These are phyloP conservation scores for Petunia hybrid DNA, from an alignment of 305 asterid genomes.

Conservation along the genomic window DNA sequence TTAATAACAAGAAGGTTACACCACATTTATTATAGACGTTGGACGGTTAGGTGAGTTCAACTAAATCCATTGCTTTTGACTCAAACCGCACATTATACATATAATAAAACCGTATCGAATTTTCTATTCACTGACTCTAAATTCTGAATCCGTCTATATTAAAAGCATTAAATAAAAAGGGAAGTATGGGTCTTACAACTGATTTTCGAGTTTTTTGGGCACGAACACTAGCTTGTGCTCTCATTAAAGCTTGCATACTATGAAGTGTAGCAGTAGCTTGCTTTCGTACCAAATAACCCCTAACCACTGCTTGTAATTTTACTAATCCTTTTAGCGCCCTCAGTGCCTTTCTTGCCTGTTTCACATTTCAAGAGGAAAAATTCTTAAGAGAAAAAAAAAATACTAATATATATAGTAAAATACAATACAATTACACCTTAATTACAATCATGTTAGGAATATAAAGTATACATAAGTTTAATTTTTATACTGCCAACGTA, in stretches of 20 bases:
- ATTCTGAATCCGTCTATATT: too few relatives aligned
- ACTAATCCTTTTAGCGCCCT: slow-evolving; percentile 73
- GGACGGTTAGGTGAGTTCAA: too few relatives aligned
- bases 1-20: neutral
- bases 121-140: too few relatives aligned
- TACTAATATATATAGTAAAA: too few relatives aligned
- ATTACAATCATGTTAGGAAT: too few relatives aligned
- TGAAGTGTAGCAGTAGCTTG: slow-evolving; percentile 63
- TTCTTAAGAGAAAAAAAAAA: neutral
- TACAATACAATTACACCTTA: too few relatives aligned
- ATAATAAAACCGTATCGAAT: neutral
- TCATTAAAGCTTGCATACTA: slow-evolving; percentile 67
- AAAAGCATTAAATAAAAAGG: neutral
- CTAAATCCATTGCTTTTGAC: too few relatives aligned
- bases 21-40: too few relatives aligned
- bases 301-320: slow-evolving; percentile 66
- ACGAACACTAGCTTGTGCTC: slow-evolving; percentile 69
- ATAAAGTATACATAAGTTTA: too few relatives aligned
- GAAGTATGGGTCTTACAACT: slow-evolving; percentile 21
- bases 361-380: neutral
- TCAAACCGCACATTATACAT: neutral
- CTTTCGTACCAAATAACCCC: slow-evolving; percentile 67
- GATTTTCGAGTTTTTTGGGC: slow-evolving; percentile 51
- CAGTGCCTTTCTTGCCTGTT: slow-evolving; percentile 72
- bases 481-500: too few relatives aligned